Evolutionary conservation across 2,329 filamentous ascomycete genomes (phyloP), one percentile per base, ranked within the genome.

Genomic region (Uncinocarpus reesii): DNA sequence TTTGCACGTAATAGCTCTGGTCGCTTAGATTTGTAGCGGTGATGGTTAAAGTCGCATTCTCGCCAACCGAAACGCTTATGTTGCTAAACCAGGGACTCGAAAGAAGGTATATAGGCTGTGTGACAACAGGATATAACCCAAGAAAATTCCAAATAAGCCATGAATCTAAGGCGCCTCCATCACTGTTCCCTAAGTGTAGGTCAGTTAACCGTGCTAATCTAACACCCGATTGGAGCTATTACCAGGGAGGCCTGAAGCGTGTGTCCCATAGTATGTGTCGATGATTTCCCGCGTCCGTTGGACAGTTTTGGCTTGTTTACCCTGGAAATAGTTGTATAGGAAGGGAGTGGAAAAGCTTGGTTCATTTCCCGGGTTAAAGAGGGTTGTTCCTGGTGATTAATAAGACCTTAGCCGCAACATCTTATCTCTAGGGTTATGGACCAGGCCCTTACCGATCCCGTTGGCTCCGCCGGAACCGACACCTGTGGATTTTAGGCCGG

Each of bases 281-380:
- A 68, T 65, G 4, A 70, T 61, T 1, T 60, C 56, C 4, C 65
- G 75, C 77, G 52, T 75, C 71, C 52, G 74, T 61, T n/a, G 35
- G 4, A 84, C 80, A 16, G 73, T 74, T 40, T 79, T 75, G 55
- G 78, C 74, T 59, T 84, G 81, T 42, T 78, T 74, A 53, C 77
- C 77, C 16, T 20, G 21, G 50, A 78, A 76, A 2, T 37, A 23
- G n/a, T 37, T 37, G 11, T 37, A 21, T 23, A 37, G 70, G 60
- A 80, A 86, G 0, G 81, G 81, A 0, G 76, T 78, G 0, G 74
- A 75, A 62, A 86, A 85, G 57, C 74, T 75, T 0, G 80, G 80
- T 62, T 84, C 78, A 58, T 84, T 84, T 21, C 79, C 18, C 7
- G 35, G 35, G 7, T 23, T 38, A 21, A 49, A 49, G 10, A 49